phyloP scores from a whole-genome alignment of 305 asterid species.

The Ilex paraguariensis region DNA sequence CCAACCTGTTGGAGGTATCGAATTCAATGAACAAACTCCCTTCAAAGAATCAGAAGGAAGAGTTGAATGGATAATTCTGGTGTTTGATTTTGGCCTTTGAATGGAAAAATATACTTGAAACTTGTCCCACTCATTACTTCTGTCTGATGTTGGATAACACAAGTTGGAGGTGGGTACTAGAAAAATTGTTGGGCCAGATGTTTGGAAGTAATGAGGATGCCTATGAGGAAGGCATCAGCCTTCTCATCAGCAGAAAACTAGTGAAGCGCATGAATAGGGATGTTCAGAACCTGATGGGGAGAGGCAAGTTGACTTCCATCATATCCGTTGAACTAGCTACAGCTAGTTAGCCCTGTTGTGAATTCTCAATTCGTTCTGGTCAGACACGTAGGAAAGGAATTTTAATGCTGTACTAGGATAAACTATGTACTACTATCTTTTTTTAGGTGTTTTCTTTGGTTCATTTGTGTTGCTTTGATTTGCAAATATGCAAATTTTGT shows the following conservation, averaged over 20 bases:
- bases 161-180: constrained; percentile 70
- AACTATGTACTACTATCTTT: not conserved
- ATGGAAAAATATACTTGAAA: not conserved
- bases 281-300: constrained; percentile 85
- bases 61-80: not conserved
- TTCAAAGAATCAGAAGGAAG: too few species aligned
- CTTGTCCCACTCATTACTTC: not conserved
- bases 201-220: constrained; percentile 53
- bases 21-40: not conserved
- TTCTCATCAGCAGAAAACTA: constrained; percentile 70
- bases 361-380: not conserved
- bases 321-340: constrained; percentile 72
- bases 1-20: not conserved
- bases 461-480: not conserved
- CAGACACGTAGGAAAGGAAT: not conserved
- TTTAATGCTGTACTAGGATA: not conserved
- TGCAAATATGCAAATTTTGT: not conserved
- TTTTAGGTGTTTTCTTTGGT: not conserved
- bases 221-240: constrained; percentile 82
- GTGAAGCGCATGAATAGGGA: constrained; percentile 97
- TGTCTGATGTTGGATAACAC: constrained; percentile 55
- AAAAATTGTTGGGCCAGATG: constrained; percentile 66
- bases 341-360: constrained; percentile 30
- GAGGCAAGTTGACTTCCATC: constrained; percentile 66
- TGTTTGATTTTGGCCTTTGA: not conserved